Conservation (phyloP, 108 stramenopile species). For the Skeletonema costatum region DNA sequence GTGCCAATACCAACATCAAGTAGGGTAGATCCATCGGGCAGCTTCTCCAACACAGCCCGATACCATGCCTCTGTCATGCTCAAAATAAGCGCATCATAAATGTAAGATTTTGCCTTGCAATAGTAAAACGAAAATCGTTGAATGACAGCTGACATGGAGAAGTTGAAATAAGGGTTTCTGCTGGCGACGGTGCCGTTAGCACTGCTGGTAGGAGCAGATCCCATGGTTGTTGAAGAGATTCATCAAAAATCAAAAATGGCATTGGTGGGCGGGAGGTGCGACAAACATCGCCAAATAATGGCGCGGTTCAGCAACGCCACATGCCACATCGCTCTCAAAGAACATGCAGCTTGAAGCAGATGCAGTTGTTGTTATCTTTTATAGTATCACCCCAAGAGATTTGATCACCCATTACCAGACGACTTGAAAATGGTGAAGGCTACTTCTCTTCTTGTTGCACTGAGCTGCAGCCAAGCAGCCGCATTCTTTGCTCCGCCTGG, state of each 20-base stretch:
- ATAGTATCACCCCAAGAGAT: too few relatives aligned
- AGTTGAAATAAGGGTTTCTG: neutral
- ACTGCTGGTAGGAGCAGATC: neutral
- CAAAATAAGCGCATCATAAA: constrained; percentile 67
- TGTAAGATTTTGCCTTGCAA: constrained; percentile 31
- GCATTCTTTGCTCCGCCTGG: constrained; percentile 23
- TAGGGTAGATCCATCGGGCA: constrained; percentile 34
- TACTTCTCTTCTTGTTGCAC: neutral
- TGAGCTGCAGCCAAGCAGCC: constrained; percentile 1
- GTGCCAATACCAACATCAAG: constrained; percentile 79
- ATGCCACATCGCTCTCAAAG: neutral
- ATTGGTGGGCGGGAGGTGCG: neutral
- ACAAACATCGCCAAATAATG: neutral
- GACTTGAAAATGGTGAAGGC: constrained; percentile 13
- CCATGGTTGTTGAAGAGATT: neutral
- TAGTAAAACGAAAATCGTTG: constrained; percentile 23
- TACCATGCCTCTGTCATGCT: constrained; percentile 72
- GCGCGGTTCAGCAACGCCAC: neutral
- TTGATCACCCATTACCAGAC: too few relatives aligned
- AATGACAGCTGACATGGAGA: constrained; percentile 11
- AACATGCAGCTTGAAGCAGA: too few relatives aligned
- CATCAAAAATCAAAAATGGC: neutral
- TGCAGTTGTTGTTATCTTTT: too few relatives aligned
- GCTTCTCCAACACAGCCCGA: constrained; percentile 37
- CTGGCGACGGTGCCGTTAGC: neutral